Evolutionary conservation across 768 basidiomycete genomes (phyloP).

Genomic region (Fomitopsis serialis): DNA sequence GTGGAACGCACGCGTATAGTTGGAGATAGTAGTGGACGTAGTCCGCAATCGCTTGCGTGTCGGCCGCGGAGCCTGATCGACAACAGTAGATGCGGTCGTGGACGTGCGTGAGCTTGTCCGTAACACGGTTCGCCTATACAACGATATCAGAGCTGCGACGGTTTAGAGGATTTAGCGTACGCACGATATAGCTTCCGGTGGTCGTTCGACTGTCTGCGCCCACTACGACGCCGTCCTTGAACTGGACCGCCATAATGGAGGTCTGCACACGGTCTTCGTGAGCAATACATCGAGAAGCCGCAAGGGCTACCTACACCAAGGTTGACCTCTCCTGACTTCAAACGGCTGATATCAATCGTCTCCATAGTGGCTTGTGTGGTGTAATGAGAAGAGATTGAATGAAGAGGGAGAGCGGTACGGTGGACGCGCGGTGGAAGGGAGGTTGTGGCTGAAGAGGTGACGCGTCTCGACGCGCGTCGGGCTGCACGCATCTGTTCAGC

Average conservation of each 20-base stretch:
- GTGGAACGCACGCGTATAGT: conserved; percentile 53
- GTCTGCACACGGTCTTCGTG: conserved; percentile 47
- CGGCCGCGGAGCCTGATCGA: conserved; percentile 95
- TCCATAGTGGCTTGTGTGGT: conserved; percentile 45
- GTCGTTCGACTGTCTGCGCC: conserved; percentile 98
- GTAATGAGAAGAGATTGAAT: conserved; percentile 10
- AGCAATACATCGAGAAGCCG: neutral
- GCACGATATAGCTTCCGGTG: conserved; percentile 91
- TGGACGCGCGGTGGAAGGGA: neutral
- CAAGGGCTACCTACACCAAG: conserved; percentile 91
- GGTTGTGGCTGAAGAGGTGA: conserved; percentile 24
- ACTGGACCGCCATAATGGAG: conserved; percentile 99
- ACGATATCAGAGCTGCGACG: neutral
- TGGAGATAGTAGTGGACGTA: conserved; percentile 80
- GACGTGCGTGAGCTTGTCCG: conserved; percentile 94
- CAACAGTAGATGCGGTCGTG: conserved; percentile 99
- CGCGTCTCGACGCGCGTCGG: conserved; percentile 34
- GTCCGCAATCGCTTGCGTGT: conserved; percentile 96
- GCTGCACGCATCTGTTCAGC: neutral
- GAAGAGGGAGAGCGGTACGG: conserved; percentile 12
- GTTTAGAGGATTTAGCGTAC: conserved; percentile 19
- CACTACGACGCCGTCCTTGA: conserved; percentile 90
- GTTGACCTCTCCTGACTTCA: conserved; percentile 95
- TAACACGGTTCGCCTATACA: conserved; percentile 89
- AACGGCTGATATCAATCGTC: conserved; percentile 63